Evolutionary conservation across 495 filamentous ascomycete species (phyloP).

Genomic region (Lasiosphaeriaceae sp.): DNA sequence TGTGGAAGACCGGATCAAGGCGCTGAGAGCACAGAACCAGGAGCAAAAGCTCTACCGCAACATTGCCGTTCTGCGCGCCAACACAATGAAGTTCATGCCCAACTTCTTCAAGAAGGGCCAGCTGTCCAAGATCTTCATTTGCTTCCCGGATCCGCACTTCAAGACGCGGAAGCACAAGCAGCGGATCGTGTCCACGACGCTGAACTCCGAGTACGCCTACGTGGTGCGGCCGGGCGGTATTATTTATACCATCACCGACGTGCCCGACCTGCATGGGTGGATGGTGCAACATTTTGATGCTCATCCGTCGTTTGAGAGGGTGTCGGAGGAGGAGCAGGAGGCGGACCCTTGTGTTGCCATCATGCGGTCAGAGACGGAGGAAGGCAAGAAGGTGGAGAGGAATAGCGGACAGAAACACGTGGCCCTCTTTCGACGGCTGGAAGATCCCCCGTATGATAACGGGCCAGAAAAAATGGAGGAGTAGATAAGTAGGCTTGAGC

Average conservation of each 20-base stretch:
- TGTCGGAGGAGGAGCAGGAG: conserved; percentile 62
- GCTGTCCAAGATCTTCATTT: conserved; percentile 88
- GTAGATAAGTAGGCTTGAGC: background rate
- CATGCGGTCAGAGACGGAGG: conserved; percentile 87
- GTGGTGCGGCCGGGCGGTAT: conserved; percentile 76
- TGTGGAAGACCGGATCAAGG: conserved; percentile 78
- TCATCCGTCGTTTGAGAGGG: conserved; percentile 63
- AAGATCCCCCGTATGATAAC: conserved; percentile 65
- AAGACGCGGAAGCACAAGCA: conserved; percentile 97
- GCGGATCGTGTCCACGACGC: conserved; percentile 80
- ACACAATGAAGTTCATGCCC: conserved; percentile 97
- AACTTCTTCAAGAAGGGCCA: conserved; percentile 83
- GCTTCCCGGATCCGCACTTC: conserved; percentile 98
- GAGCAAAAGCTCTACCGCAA: conserved; percentile 68
- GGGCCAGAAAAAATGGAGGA: background rate
- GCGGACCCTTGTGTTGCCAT: conserved; percentile 70
- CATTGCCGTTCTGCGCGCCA: conserved; percentile 78
- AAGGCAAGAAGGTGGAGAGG: conserved; percentile 93
- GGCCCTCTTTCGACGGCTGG: conserved; percentile 74
- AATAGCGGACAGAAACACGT: conserved; percentile 87
- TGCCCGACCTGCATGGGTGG: conserved; percentile 90
- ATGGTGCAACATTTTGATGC: conserved; percentile 79
- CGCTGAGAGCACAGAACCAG: conserved; percentile 65
- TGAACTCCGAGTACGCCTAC: conserved; percentile 92
- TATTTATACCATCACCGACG: conserved; percentile 95